Percentiles rank a stretch among this genome's conserved stretches.
Evolutionary conservation across 2,329 filamentous ascomycete genomes (phyloP).

Genomic region (Meredithiella fracta): DNA sequence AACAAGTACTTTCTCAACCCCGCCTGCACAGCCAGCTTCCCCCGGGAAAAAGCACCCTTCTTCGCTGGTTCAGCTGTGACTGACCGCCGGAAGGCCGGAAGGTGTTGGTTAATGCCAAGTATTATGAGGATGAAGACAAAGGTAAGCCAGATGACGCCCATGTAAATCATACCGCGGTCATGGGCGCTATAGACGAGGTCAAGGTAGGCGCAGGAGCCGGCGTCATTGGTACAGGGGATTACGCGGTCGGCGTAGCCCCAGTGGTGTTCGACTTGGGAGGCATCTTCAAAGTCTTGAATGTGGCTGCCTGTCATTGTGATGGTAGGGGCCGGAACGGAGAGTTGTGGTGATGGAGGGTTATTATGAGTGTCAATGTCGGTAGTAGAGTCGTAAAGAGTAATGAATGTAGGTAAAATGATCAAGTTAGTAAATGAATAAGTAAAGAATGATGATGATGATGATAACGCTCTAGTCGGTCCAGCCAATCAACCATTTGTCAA

Average conservation of each 20-base stretch:
- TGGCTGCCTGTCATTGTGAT: constrained; percentile 17
- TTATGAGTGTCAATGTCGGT: neutral
- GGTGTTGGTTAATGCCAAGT: constrained; percentile 20
- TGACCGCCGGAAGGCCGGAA: neutral
- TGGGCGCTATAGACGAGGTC: constrained; percentile 34
- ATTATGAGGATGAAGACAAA: constrained; percentile 29
- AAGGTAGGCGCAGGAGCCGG: constrained; percentile 33
- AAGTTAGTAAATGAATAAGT: neutral
- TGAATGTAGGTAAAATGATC: neutral
- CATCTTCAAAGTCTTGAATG: constrained; percentile 28
- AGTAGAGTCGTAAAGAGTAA: neutral
- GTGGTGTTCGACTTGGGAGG: constrained; percentile 24
- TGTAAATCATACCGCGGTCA: constrained; percentile 34
- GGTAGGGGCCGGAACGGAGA: neutral
- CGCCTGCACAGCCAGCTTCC: constrained; percentile 11
- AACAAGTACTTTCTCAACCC: constrained; percentile 37
- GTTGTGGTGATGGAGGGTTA: neutral
- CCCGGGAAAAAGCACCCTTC: constrained; percentile 1
- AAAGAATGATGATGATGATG: neutral
- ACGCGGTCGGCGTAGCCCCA: constrained; percentile 33
- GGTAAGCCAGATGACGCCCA: constrained; percentile 33
- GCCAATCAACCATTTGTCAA: neutral
- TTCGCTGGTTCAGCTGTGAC: constrained; percentile 18
- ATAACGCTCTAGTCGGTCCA: neutral
- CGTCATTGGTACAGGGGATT: constrained; percentile 29